These are phyloP conservation scores for Hura crepitans DNA, from an alignment of 441 rosid species.

Conservation along the genomic window DNA sequence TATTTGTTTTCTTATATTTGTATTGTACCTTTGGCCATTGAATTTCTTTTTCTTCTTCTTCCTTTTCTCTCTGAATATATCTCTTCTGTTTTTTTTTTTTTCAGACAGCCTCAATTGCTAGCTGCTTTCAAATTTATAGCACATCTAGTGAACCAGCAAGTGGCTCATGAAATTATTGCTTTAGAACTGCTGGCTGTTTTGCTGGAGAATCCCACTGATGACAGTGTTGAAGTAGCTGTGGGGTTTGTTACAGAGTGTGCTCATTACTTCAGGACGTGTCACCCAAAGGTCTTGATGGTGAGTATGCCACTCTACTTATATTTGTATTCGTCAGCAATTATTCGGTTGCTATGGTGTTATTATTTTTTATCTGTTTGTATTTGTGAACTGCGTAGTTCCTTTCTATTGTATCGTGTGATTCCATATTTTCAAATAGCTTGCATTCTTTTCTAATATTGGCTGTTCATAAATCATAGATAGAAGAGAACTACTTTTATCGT, in stretches of 20 bases:
- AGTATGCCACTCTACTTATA: constrained; percentile 8
- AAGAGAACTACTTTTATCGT: not conserved
- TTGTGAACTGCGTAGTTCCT: no score
- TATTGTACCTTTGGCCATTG: not conserved
- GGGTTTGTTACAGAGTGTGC: constrained; percentile 85
- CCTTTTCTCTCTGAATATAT: constrained; percentile 9
- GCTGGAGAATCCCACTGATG: constrained; percentile 74
- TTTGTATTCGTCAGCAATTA: not conserved
- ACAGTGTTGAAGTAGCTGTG: constrained; percentile 94
- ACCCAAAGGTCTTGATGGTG: constrained; percentile 80
- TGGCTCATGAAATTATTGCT: constrained; percentile 80
- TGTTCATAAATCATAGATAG: not conserved
- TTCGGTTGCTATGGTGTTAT: no score
- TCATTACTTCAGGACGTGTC: constrained; percentile 80
- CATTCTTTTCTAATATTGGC: no score
- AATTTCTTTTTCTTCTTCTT: not conserved
- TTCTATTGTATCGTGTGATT: no score
- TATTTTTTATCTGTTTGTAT: no score
- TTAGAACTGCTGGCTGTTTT: constrained; percentile 64
- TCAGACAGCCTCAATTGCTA: constrained; percentile 71
- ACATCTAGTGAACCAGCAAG: constrained; percentile 89
- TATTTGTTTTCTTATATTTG: not conserved
- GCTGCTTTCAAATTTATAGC: constrained; percentile 90
- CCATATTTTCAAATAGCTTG: no score
- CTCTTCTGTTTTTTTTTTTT: constrained; percentile 12